Base-by-base conservation (phyloP, 108 stramenopile species). In the Chaetoceros tenuissimus region DNA sequence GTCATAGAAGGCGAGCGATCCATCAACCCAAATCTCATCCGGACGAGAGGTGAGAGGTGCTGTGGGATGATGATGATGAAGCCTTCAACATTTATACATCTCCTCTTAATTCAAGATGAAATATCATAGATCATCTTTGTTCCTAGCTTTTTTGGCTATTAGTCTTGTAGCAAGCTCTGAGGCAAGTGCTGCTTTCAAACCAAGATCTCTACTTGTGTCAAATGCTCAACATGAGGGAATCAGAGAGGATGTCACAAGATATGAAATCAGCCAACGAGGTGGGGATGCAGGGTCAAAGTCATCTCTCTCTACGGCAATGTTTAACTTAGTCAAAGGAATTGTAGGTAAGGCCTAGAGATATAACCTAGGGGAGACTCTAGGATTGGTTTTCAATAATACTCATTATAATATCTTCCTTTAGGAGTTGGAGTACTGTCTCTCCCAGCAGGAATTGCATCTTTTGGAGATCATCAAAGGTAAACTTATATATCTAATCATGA, bases 281-380 rank as follows among this genome's bases (percentile, higher is more conserved):
- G 34, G 34, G 13, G 34, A 5, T 5, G 34, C 34, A 40, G 13
- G 34, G 5, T 5, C 8, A 40, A 40, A 40, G 13, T 40, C 87
- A 2, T 72, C 84, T 22, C 69, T 89, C 24, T 71, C 84, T 19
- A 67, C 62, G 24, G 75, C 79, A 62, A 63, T 89, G 22, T 85
- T 96, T 62, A 96, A 94, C 65, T 68, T 96, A 24, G 82, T 80
- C 55, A 93, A 93, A 69, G 68, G 69, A 40, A 85, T 93, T 65
- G 75, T 84, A 19, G n/a, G n/a, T n/a, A n/a, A n/a, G n/a, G n/a
- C n/a, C n/a, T n/a, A n/a, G n/a, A n/a, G n/a, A n/a, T n/a, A n/a
- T n/a, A n/a, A n/a, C n/a, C n/a, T n/a, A n/a, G n/a, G n/a, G n/a
- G n/a, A n/a, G n/a, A n/a, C n/a, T n/a, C n/a, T n/a, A n/a, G n/a